A percentile compares a stretch with the other conserved stretches of the same genome.
Conservation (phyloP, 345 rosid genomes). For the Aethionema arabicum region DNA sequence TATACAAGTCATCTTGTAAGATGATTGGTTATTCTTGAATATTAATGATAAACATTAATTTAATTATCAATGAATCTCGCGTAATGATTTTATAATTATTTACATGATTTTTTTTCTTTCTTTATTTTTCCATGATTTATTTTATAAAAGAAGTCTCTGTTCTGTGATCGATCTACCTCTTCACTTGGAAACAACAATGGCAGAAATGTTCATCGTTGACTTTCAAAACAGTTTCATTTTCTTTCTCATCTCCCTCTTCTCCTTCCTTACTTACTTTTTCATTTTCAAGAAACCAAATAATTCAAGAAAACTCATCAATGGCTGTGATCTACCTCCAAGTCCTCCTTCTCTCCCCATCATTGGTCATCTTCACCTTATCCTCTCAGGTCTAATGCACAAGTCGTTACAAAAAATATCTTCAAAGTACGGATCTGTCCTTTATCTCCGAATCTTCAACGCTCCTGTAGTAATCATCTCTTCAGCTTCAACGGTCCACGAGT, state of each 20-base stretch:
- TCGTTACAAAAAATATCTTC: constrained; percentile 15
- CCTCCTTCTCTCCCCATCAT: constrained; percentile 21
- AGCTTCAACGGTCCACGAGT: constrained; percentile 17
- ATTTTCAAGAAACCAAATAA: constrained; percentile 23
- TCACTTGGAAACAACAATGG: constrained; percentile 12
- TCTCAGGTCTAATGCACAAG: constrained; percentile 11
- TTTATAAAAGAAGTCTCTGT: neutral
- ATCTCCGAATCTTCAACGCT: constrained; percentile 14
- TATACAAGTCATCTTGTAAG: too few relatives aligned
- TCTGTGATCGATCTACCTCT: neutral
- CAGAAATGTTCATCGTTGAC: neutral
- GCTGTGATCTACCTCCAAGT: constrained; percentile 8
- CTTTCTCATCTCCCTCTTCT: neutral
- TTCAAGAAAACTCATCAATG: neutral
- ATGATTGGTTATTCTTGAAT: too few relatives aligned
- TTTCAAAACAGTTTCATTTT: constrained; percentile 2
- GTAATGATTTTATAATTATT: too few relatives aligned
- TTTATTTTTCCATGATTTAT: constrained; percentile 4
- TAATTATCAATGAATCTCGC: too few relatives aligned
- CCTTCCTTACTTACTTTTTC: constrained; percentile 9
- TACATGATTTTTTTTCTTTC: too few relatives aligned
- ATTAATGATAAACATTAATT: too few relatives aligned
- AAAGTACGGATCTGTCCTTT: constrained; percentile 25
- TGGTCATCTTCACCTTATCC: constrained; percentile 20
- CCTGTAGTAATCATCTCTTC: constrained; percentile 25